Evolutionary conservation across 208 protist species (phyloP), one percentile per base, ranked within the genome.

Genomic region (Trypanosoma boissoni): DNA sequence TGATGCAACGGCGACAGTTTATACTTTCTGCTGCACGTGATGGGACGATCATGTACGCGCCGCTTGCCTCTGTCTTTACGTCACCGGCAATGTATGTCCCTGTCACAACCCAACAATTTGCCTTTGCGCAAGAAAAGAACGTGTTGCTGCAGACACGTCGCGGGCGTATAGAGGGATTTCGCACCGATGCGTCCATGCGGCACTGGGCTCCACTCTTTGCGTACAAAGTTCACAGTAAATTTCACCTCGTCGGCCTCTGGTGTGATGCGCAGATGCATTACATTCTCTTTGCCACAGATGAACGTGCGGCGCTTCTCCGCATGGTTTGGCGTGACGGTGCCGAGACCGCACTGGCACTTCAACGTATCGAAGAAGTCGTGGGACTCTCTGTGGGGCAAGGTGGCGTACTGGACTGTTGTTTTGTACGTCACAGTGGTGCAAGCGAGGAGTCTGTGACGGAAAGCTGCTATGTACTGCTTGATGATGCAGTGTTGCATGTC

Each of bases 1-100:
- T 91, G 24, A 26, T 86, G 43, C 53, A 73, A 10, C 66, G 67
- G 24, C 68, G 57, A 9, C 76, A 86, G 64, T 68, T 92, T 10
- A 51, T 95, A n/a, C 60, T 95, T 18, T 95, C 88, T 16, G 77
- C 83, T 7, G 45, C 83, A 9, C 79, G 86, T 16, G 88, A 95
- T 54, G 85, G 84, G 51, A 95, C 88, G 24, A 37, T 95, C 5
- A 46, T 95, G 64, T 95, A 87, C 60, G 55, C 80, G 10, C 66
- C 81, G 34, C 27, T 78, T 6, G 37, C 63, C 26, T 60, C 74
- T 31, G 56, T 95, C 9, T 95, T 95, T 66, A 68, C 58, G 31
- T 31, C 68, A 26, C 88, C 88, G 1, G 82, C 84, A 29, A 85
- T 87, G 74, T 95, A 95, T 45, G 34, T 95, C 0, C 32, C 24